Base-by-base conservation (phyloP, 164 flowering plant species). In the Vitis amurensis region DNA sequence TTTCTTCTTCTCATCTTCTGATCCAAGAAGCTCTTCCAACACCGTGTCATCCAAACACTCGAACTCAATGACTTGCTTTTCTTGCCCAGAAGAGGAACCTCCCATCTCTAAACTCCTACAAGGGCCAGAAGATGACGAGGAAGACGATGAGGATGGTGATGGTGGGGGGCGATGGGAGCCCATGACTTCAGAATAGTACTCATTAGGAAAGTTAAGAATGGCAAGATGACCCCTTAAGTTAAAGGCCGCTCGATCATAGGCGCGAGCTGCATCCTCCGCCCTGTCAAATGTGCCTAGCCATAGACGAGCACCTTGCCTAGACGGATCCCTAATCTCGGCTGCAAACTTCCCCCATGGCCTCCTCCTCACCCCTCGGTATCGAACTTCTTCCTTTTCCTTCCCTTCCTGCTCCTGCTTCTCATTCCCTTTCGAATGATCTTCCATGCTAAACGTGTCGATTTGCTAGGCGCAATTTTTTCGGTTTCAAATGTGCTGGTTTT, bases 281-380 rank as follows among this genome's bases (percentile, higher is more conserved):
- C 80, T 76, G 4, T 79, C 80, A 19, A 76, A 79, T 3, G 82
- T 79, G 5, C 82, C 82, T 2, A 79, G 79, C 82, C 82, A 79
- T 13, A 64, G 55, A 15, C 82, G 59, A 2, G 73, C 73, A 11
- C 82, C 80, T 6, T 71, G 66, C 76, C 77, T 68, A 1, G 77
- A 59, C n/a, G 82, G 82, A 66, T 79, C 82, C 49, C 82, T 60
- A 3, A 79, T 79, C 75, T 79, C 82, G 9, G 82, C 73, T 1
- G 82, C 82, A 15, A 23, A 79, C 57, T 79, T 79, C 6, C 82
- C 82, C 82, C 82, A 79, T 2, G 82, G 82, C 67, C 82, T 14
- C 56, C 75, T 55, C 31, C 82, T 53, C 3, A 76, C 80, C 5
- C 82, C 82, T n/a, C 82, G 69, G 63, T 79, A 79, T 3, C 73